Evolutionary conservation across 2,329 filamentous ascomycete genomes (phyloP).

Genomic region (Huntiella bhutanensis): DNA sequence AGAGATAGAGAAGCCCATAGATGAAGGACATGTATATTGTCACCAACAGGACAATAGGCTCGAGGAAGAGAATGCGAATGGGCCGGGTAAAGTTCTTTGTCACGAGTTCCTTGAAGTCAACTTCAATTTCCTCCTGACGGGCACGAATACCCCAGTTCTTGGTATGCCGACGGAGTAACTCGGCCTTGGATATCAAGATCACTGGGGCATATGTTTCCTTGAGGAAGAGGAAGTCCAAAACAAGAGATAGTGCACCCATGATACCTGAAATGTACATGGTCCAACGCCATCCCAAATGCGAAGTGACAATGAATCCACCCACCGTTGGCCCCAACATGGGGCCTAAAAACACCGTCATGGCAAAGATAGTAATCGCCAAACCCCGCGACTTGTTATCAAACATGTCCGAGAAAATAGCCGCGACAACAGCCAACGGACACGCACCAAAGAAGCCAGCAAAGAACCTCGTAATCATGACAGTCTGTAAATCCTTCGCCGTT

Average conservation of each 20-base stretch:
- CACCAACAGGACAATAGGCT: conserved; percentile 49
- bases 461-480: conserved; percentile 53
- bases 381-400: conserved; percentile 45
- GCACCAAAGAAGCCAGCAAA: conserved; percentile 56
- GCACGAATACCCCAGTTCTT: conserved; percentile 54
- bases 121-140: conserved; percentile 52
- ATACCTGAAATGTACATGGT: conserved; percentile 45
- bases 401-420: conserved; percentile 55
- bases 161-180: conserved; percentile 41
- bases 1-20: conserved; percentile 65
- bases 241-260: conserved; percentile 42
- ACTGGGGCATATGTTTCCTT: conserved; percentile 52
- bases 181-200: conserved; percentile 41
- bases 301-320: conserved; percentile 44
- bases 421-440: conserved; percentile 48
- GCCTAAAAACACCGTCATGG: conserved; percentile 40
- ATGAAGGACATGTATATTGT: conserved; percentile 59
- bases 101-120: conserved; percentile 43
- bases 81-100: conserved; percentile 50
- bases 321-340: conserved; percentile 50
- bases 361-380: conserved; percentile 25
- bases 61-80: conserved; percentile 43
- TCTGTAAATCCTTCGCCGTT: conserved; percentile 47
- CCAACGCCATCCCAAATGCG: conserved; percentile 53
- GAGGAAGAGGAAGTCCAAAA: conserved; percentile 41